phyloP scores from a whole-genome alignment of 2,329 filamentous ascomycete species.

The Diaporthe ilicicola region DNA sequence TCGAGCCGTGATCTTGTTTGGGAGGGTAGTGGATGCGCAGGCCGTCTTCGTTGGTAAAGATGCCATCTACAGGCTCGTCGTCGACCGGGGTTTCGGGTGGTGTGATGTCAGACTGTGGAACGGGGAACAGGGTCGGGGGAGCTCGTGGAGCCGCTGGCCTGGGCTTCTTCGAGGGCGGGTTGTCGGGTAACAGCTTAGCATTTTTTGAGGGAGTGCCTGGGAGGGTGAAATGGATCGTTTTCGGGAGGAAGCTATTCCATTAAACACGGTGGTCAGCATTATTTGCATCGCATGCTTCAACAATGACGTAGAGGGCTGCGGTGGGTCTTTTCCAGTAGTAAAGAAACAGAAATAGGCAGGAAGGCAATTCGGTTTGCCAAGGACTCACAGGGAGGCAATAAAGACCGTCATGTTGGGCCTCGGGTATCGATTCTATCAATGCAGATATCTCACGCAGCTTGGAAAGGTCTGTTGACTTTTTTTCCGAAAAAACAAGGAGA shows the following conservation, averaged over 20 bases:
- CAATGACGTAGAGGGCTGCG: constrained; percentile 28
- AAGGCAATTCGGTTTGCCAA: not conserved
- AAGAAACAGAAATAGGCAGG: not conserved
- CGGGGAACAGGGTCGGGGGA: constrained; percentile 62
- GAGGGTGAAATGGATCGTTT: constrained; percentile 88
- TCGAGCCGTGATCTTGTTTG: constrained; percentile 43
- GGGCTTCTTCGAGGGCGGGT: constrained; percentile 40
- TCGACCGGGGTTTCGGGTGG: constrained; percentile 65
- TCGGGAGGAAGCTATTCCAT: constrained; percentile 82
- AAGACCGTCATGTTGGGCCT: constrained; percentile 58
- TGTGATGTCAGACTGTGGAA: constrained; percentile 55
- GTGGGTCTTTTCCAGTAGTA: constrained; percentile 23
- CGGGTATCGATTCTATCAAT: constrained; percentile 16
- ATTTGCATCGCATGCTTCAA: not conserved
- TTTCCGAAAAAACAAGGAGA: not conserved
- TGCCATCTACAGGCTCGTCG: constrained; percentile 52
- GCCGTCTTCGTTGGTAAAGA: constrained; percentile 67
- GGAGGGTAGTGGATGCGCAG: constrained; percentile 64
- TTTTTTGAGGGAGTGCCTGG: constrained; percentile 58
- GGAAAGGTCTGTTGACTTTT: not conserved
- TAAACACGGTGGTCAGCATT: constrained; percentile 25
- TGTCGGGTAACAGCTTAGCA: constrained; percentile 36
- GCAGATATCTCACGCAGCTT: not conserved
- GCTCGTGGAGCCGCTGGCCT: constrained; percentile 41
- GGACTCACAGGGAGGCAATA: constrained; percentile 57